Base-by-base conservation (phyloP, 192 early-diverging fungal species). In the Coemansia sp. region DNA sequence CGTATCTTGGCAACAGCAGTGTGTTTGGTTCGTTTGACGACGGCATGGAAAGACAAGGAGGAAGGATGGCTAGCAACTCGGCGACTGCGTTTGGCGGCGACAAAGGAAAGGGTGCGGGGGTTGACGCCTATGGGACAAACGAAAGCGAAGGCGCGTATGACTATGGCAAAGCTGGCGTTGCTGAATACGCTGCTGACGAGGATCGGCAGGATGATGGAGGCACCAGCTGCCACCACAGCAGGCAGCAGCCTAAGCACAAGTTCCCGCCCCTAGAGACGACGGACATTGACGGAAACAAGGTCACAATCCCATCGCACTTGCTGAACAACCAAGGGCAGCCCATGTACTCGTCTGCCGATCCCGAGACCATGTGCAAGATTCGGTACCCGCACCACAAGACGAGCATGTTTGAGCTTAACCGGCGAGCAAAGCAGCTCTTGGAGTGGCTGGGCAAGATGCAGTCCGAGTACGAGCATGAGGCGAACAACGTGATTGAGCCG, bases 361-460 rank as follows among this genome's bases (percentile, higher is more conserved):
- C 62, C 0, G 78, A 72, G 16, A 71, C 80, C n/a, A 77, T 75
- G 76, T 83, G 80, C 68, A 62, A 64, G 41, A 83, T 83, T 51
- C 71, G 72, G 38, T 83, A 83, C 44, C 80, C 80, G 60, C 75
- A 77, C 49, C 44, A 53, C 60, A 56, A 45, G 39, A 60, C 80
- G 53, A 75, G 68, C 44, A 30, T 83, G 26, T 26, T 62, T 16
- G 80, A 83, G 52, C 76, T 83, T 9, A 69, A 36, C 48, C 71
- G 80, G 12, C 75, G 80, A 34, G 80, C 80, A 0, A 83, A 83
- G 75, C 75, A 83, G 75, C 59, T 83, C 48, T 69, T 83, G 15
- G 80, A 83, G 48, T 83, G 80, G 80, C 68, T 83, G 65, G 80
- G 80, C 43, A 83, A 77, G 51, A 72, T 72, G 4, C 80, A 83